phyloP scores from a whole-genome alignment of 495 filamentous ascomycete species.

The Neurospora sp. region DNA sequence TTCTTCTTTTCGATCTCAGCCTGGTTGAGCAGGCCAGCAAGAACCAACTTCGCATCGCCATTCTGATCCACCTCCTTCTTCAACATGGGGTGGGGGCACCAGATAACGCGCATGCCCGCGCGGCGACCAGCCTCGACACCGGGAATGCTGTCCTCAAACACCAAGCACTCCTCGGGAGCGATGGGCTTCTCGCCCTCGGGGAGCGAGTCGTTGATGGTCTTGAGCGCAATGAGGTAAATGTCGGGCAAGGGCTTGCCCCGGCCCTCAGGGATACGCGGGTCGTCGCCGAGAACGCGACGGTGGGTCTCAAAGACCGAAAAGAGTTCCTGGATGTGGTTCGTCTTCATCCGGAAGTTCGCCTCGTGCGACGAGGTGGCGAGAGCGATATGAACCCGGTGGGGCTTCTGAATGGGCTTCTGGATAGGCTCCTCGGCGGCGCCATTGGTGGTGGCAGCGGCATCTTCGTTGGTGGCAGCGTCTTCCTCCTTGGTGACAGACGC shows the following conservation, averaged over 20 bases:
- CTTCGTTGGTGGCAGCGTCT: too few species aligned
- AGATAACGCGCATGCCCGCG: conserved; percentile 91
- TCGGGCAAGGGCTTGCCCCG: conserved; percentile 90
- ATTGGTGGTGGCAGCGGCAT: neutral
- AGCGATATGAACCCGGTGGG: conserved; percentile 61
- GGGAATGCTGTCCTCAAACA: conserved; percentile 91
- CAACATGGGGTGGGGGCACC: conserved; percentile 80
- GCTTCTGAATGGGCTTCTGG: neutral
- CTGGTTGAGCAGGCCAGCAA: conserved; percentile 72
- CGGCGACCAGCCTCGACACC: conserved; percentile 85
- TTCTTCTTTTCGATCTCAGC: conserved; percentile 45
- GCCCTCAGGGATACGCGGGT: conserved; percentile 65
- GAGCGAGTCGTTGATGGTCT: conserved; percentile 69
- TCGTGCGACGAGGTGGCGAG: conserved; percentile 71
- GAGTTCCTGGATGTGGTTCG: conserved; percentile 57
- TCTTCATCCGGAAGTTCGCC: conserved; percentile 71
- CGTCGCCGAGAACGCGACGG: conserved; percentile 76
- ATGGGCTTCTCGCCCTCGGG: conserved; percentile 57
- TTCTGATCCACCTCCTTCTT: conserved; percentile 50
- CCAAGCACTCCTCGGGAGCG: conserved; percentile 76
- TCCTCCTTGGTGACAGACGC: neutral
- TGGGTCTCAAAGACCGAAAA: conserved; percentile 62
- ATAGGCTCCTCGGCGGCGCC: neutral
- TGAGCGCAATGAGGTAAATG: conserved; percentile 82
- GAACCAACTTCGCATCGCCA: conserved; percentile 68